These are phyloP conservation scores for Hibiscus tridactylites DNA, from an alignment of 345 rosid genomes.

Conservation along the genomic window DNA sequence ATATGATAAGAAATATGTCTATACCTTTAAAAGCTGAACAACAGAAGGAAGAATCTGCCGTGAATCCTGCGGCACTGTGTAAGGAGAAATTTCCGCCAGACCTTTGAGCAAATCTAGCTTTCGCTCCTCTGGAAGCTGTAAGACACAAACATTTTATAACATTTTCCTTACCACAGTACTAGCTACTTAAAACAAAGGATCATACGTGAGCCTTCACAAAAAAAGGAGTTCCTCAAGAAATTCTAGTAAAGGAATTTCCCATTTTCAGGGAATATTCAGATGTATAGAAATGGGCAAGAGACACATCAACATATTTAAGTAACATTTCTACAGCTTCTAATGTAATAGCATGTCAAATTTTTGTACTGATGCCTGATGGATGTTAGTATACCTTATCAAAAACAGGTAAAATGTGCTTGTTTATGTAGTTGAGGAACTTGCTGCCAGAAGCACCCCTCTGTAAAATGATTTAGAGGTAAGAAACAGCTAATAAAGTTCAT, in stretches of 20 bases:
- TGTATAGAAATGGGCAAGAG: neutral
- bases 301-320: neutral
- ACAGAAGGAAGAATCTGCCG: slow-evolving; percentile 89
- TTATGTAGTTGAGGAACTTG: slow-evolving; percentile 80
- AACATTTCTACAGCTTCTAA: neutral
- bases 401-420: slow-evolving; percentile 81
- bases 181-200: neutral
- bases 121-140: slow-evolving; percentile 91
- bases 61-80: slow-evolving; percentile 83
- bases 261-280: neutral
- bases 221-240: neutral
- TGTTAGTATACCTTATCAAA: slow-evolving; percentile 61
- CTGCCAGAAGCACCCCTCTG: slow-evolving; percentile 92
- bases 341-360: neutral
- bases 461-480: slow-evolving; percentile 12
- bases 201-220: neutral
- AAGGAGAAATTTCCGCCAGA: slow-evolving; percentile 84
- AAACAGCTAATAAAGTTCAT: neutral
- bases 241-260: neutral
- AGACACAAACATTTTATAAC: slow-evolving; percentile 1
- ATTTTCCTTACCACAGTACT: neutral
- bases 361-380: neutral
- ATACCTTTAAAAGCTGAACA: slow-evolving; percentile 82
- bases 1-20: neutral
- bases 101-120: slow-evolving; percentile 95